Percentiles rank a stretch among this genome's conserved stretches.
Evolutionary conservation across 495 filamentous ascomycete species (phyloP).

Genomic region (Hypoxylon subgilvum): DNA sequence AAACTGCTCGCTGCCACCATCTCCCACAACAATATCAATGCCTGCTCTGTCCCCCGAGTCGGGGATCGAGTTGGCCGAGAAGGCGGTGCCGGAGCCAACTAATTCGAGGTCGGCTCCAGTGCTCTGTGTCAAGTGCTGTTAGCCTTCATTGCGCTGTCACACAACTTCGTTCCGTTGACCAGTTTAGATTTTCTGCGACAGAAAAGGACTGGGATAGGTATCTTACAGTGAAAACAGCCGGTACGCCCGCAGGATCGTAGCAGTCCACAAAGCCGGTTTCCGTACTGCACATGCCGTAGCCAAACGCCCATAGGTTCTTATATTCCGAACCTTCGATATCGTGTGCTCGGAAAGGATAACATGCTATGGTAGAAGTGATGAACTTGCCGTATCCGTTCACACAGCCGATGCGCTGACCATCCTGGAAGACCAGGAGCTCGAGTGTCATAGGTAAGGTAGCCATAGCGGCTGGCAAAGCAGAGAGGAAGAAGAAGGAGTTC

Average conservation of each 20-base stretch:
- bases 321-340: constrained; percentile 2
- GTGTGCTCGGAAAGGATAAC: constrained; percentile 2
- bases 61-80: constrained; percentile 1
- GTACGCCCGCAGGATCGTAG: constrained; percentile 43
- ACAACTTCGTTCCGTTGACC: neutral
- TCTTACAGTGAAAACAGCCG: neutral
- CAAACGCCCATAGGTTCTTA: neutral
- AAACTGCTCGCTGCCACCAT: constrained; percentile 5
- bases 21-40: constrained; percentile 3
- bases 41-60: neutral
- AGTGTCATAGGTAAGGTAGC: constrained; percentile 2
- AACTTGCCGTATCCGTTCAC: constrained; percentile 16
- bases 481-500: neutral
- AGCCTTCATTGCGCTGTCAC: neutral
- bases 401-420: constrained; percentile 8
- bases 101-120: constrained; percentile 4
- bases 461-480: neutral
- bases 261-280: constrained; percentile 46
- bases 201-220: neutral
- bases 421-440: constrained; percentile 11
- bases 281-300: constrained; percentile 43
- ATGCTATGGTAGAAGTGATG: neutral
- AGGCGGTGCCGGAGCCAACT: neutral
- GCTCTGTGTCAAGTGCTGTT: neutral
- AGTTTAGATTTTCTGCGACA: neutral